These are phyloP conservation scores for Flaveria robusta DNA, from an alignment of 129 eudicot species.

Conservation along the genomic window DNA sequence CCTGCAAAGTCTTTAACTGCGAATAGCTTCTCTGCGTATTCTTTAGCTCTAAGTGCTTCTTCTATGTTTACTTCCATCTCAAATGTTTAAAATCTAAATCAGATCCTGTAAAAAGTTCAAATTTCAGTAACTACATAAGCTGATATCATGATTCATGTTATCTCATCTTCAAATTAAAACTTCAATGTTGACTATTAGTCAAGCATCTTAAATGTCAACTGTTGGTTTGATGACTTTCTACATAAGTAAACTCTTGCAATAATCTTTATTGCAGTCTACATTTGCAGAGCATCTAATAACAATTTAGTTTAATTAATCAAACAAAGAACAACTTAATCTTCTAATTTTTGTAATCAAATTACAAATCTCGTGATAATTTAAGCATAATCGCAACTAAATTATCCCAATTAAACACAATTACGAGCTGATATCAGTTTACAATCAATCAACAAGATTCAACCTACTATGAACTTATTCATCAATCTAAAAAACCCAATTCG, in stretches of 20 bases:
- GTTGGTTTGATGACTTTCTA: too few species aligned
- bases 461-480: constrained; percentile 17
- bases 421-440: constrained; percentile 13
- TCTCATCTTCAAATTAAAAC: constrained; percentile 1
- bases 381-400: neutral
- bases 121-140: neutral
- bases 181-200: constrained; percentile 9
- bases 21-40: constrained; percentile 73
- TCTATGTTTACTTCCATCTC: constrained; percentile 64
- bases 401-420: neutral
- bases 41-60: constrained; percentile 75
- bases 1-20: constrained; percentile 56
- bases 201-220: neutral
- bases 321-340: neutral
- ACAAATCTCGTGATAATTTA: neutral
- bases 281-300: too few species aligned
- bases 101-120: constrained; percentile 5
- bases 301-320: too few species aligned
- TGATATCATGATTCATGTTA: neutral
- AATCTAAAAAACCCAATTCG: constrained; percentile 23
- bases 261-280: too few species aligned
- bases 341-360: neutral
- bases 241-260: too few species aligned
- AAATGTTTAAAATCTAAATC: constrained; percentile 16
- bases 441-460: constrained; percentile 37